Conservation (phyloP, 345 rosid genomes). For the Draba incana region DNA sequence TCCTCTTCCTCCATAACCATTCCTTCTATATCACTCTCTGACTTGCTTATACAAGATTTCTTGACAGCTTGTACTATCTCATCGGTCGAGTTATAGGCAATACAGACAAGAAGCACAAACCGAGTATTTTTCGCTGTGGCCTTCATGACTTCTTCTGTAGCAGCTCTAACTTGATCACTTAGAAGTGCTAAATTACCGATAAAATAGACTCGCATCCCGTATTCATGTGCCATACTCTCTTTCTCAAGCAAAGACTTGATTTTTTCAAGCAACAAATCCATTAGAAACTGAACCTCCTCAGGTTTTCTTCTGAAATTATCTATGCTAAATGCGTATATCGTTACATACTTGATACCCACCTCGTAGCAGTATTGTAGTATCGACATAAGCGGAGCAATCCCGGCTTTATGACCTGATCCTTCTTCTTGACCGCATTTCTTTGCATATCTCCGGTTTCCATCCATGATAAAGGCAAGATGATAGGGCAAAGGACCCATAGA, state of each 20-base stretch:
- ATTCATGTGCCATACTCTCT: conserved; percentile 61
- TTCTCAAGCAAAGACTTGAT: conserved; percentile 58
- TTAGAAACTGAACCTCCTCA: conserved; percentile 68
- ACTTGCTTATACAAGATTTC: conserved; percentile 58
- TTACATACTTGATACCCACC: conserved; percentile 63
- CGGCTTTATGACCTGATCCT: conserved; percentile 53
- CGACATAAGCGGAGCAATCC: conserved; percentile 57
- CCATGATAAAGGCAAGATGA: conserved; percentile 78
- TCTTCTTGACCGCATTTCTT: conserved; percentile 32
- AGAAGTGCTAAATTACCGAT: conserved; percentile 51
- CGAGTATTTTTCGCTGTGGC: conserved; percentile 52
- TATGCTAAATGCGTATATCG: conserved; percentile 78
- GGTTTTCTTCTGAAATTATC: conserved; percentile 78
- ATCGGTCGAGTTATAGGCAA: conserved; percentile 69
- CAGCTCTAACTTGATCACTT: conserved; percentile 52
- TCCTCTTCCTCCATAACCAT: conserved; percentile 7
- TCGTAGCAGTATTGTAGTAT: conserved; percentile 72
- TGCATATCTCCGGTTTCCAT: conserved; percentile 51
- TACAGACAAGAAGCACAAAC: conserved; percentile 48
- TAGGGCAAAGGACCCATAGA: conserved; percentile 57
- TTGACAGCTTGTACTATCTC: conserved; percentile 81
- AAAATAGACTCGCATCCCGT: conserved; percentile 60
- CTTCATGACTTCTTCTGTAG: conserved; percentile 69
- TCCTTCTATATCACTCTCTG: conserved; percentile 1
- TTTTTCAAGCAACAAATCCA: conserved; percentile 84